These are phyloP conservation scores for Gliomastix tumulicola DNA, from an alignment of 2,329 filamentous ascomycete genomes.

Conservation along the genomic window DNA sequence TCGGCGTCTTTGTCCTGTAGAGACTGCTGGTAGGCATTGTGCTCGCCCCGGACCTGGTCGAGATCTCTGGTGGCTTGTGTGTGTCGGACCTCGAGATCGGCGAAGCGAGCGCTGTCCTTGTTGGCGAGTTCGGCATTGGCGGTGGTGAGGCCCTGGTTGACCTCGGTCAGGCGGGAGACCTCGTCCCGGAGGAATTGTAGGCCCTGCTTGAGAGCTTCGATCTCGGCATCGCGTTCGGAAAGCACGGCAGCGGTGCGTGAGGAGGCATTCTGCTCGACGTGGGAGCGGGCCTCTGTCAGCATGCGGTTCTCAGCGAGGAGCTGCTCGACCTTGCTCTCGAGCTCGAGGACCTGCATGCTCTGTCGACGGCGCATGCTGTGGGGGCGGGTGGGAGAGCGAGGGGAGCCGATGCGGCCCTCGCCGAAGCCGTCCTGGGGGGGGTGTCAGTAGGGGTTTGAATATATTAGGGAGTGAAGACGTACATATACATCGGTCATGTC, in stretches of 20 bases:
- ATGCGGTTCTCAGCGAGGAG: slow-evolving; percentile 77
- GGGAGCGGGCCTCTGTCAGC: slow-evolving; percentile 64
- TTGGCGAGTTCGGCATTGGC: slow-evolving; percentile 71
- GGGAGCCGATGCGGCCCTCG: slow-evolving; percentile 78
- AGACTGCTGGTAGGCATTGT: slow-evolving; percentile 54
- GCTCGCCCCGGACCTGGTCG: slow-evolving; percentile 57
- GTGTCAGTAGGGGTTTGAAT: neutral
- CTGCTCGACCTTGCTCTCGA: slow-evolving; percentile 80
- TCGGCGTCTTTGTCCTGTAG: slow-evolving; percentile 80
- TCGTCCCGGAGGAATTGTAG: slow-evolving; percentile 78
- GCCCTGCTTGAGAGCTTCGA: slow-evolving; percentile 72
- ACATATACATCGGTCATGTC: slow-evolving; percentile 94
- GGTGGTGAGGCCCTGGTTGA: slow-evolving; percentile 72
- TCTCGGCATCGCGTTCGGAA: slow-evolving; percentile 78
- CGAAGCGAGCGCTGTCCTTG: slow-evolving; percentile 63
- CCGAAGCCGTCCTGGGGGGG: slow-evolving; percentile 77
- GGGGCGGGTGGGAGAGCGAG: slow-evolving; percentile 86
- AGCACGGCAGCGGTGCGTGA: slow-evolving; percentile 64
- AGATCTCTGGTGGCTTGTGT: slow-evolving; percentile 62
- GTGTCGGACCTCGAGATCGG: slow-evolving; percentile 60
- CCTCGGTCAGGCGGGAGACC: slow-evolving; percentile 70
- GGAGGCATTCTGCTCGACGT: slow-evolving; percentile 59
- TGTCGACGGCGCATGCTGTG: slow-evolving; percentile 95
- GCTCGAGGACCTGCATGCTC: slow-evolving; percentile 93
- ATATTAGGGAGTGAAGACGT: slow-evolving; percentile 41